Base-by-base conservation (phyloP, 2,329 filamentous ascomycete genomes). In the Diaporthe sp. region DNA sequence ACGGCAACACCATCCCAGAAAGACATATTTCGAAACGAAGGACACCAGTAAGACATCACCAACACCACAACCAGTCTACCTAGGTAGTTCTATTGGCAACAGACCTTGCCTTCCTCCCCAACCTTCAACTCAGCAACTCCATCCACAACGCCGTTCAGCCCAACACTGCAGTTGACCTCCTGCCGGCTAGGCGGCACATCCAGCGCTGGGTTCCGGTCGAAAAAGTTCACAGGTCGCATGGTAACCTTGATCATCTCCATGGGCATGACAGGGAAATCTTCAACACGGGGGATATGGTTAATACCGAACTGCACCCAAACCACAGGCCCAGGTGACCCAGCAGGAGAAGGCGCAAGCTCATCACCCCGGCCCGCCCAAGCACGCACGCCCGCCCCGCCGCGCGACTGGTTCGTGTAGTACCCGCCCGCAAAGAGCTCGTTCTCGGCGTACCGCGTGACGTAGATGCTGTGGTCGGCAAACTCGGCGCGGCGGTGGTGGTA, bases 201-300 rank as follows among this genome's bases (percentile, higher is more conserved):
- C 13, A 89, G 78, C 0, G 87, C 86, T 0, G 88, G 88, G 77
- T 90, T 90, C 75, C 83, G 84, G 5, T 85, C 83, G 77, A 89
- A 90, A 78, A 90, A 90, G 76, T 90, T 89, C 5, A 85, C 86
- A 0, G 88, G 88, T 78, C 88, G 86, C 51, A 90, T 79, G 61
- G 83, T 81, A 1, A 90, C 86, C 78, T 85, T 85, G 22, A 89
- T 80, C 19, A 84, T 88, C 82, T 93, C 92, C 79, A 88, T 88
- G 0, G 92, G 92, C 92, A 94, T 93, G 55, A 93, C 90, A 1
- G 92, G 92, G 83, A 93, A 93, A 80, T 93, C 92, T 79, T 93
- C 92, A 34, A 90, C 86, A 8, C 91, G 85, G 0, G 91, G 91
- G 37, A 92, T 87, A 78, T 92, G 90, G 73, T 91, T 92, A 73